These are phyloP conservation scores for Solanum chiquidenum DNA, from an alignment of 257 asterid species.

Conservation along the genomic window DNA sequence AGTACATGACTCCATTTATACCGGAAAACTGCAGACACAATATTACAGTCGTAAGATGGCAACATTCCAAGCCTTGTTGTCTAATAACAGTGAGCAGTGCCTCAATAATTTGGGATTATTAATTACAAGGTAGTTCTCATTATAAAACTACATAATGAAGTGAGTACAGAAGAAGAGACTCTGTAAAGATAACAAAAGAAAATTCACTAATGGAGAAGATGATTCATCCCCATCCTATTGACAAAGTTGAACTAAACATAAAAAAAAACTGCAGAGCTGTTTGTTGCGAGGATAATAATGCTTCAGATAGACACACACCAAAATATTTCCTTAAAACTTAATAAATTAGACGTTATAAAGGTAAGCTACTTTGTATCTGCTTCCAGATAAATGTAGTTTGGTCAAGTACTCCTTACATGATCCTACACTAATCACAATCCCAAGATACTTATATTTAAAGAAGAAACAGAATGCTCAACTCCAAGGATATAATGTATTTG, in stretches of 20 bases:
- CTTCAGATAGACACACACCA: background rate
- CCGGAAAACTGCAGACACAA: conserved; percentile 65
- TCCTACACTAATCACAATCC: background rate
- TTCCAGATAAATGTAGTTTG: background rate
- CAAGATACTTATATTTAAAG: background rate
- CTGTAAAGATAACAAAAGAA: background rate
- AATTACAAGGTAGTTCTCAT: background rate
- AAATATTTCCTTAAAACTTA: background rate
- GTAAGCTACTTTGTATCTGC: background rate
- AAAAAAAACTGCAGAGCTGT: background rate
- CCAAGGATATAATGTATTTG: background rate
- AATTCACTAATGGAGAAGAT: background rate
- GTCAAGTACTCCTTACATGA: background rate
- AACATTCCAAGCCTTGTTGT: background rate
- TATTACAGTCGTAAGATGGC: background rate
- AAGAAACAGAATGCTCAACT: background rate
- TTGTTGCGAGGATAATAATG: background rate
- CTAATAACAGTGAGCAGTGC: background rate
- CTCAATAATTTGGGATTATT: background rate
- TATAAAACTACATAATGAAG: background rate
- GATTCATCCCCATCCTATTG: background rate
- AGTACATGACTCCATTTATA: conserved; percentile 87
- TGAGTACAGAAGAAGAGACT: background rate
- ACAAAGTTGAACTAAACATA: background rate
- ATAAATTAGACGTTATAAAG: background rate